Conservation (phyloP, 805 yeast species). For the Metschnikowia henanensis region DNA sequence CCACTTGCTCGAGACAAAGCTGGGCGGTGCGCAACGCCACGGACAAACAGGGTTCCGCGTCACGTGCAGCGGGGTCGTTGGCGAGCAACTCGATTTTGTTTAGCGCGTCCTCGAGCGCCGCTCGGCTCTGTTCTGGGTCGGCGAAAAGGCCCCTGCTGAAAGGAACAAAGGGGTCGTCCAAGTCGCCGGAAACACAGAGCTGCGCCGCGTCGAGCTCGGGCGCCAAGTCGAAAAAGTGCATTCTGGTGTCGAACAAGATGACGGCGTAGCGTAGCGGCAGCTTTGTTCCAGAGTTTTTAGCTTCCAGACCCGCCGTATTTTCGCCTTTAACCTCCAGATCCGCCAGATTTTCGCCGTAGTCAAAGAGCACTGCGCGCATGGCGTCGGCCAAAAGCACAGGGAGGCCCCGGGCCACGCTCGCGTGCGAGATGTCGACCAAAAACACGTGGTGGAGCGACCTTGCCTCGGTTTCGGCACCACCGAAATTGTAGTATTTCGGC, state of each 20-base stretch:
- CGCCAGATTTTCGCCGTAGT: constrained; percentile 22
- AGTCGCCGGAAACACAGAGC: constrained; percentile 63
- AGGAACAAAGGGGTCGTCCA: constrained; percentile 83
- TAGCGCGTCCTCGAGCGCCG: constrained; percentile 66
- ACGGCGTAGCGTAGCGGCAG: constrained; percentile 60
- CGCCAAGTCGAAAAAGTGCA: constrained; percentile 73
- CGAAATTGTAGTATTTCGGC: constrained; percentile 66
- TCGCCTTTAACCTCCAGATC: constrained; percentile 8
- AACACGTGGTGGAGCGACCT: constrained; percentile 66
- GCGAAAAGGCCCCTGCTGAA: constrained; percentile 74
- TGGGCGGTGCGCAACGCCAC: constrained; percentile 73
- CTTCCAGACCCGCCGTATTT: constrained; percentile 10
- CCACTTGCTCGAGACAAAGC: constrained; percentile 57
- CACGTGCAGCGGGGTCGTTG: constrained; percentile 37
- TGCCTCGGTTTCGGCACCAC: constrained; percentile 31
- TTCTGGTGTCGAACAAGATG: constrained; percentile 68
- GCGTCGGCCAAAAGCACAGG: constrained; percentile 70
- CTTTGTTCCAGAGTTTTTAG: no score
- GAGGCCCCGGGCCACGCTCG: constrained; percentile 57
- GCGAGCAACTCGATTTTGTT: constrained; percentile 52
- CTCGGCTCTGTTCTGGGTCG: constrained; percentile 66
- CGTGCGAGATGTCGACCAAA: constrained; percentile 65
- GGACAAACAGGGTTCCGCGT: constrained; percentile 72
- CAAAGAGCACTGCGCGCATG: constrained; percentile 54
- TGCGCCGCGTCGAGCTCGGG: constrained; percentile 55